Evolutionary conservation across 345 rosid species (phyloP).

Genomic region (Arabidopsis arenosa): DNA sequence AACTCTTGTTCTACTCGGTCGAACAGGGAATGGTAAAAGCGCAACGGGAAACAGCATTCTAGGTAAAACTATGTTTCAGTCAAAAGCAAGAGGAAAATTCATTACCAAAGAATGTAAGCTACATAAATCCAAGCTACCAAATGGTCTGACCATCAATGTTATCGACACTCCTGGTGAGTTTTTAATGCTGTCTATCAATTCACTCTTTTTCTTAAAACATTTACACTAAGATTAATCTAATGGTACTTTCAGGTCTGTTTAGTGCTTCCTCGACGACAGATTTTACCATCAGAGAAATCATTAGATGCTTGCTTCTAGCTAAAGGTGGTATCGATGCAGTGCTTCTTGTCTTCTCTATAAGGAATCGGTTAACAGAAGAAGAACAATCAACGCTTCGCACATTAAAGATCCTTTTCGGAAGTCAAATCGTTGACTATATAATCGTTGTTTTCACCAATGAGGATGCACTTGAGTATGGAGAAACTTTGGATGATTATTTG

Average conservation of each 20-base stretch:
- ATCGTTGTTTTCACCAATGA: conserved; percentile 45
- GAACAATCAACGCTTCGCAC: conserved; percentile 34
- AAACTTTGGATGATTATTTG: conserved; percentile 38
- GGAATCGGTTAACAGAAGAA: conserved; percentile 41
- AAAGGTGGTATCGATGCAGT: conserved; percentile 41
- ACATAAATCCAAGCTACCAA: conserved; percentile 43
- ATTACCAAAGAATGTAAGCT: conserved; percentile 36
- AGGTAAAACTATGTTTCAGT: conserved; percentile 65
- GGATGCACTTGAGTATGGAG: conserved; percentile 33
- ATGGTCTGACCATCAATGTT: conserved; percentile 79
- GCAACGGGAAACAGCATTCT: conserved; percentile 90
- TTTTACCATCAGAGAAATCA: conserved; percentile 37
- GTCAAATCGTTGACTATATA: conserved; percentile 33
- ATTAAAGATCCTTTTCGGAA: conserved; percentile 36
- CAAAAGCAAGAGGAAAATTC: conserved; percentile 54
- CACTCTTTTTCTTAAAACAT: neutral
- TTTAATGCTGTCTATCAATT: conserved; percentile 9
- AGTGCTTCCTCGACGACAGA: conserved; percentile 34
- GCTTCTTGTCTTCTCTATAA: conserved; percentile 40
- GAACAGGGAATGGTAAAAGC: conserved; percentile 91
- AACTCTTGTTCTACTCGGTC: conserved; percentile 72
- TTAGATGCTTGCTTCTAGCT: conserved; percentile 37
- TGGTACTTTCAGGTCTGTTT: conserved; percentile 39
- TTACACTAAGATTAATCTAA: neutral
- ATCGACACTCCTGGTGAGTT: conserved; percentile 87